These are phyloP conservation scores for Globisporangium ultimum DNA, from an alignment of 352 stramenopile genomes.

Conservation along the genomic window DNA sequence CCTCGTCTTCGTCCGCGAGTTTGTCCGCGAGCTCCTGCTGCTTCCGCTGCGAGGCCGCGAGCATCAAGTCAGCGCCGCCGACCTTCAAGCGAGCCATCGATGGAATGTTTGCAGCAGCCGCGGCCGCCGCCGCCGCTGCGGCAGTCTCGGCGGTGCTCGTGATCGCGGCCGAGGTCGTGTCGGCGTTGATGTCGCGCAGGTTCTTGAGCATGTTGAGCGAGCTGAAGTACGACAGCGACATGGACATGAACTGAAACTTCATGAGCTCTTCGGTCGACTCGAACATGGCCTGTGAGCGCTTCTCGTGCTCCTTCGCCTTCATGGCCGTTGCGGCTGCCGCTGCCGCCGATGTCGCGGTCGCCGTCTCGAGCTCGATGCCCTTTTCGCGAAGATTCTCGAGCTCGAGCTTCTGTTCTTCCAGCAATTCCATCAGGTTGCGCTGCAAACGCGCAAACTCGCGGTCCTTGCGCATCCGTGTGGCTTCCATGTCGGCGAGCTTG, in stretches of 20 bases:
- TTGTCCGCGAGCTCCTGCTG: conserved; percentile 63
- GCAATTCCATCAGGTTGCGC: conserved; percentile 90
- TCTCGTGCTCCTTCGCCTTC: conserved; percentile 90
- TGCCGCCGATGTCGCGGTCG: conserved; percentile 89
- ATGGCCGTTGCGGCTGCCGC: conserved; percentile 87
- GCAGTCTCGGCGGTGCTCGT: conserved; percentile 86
- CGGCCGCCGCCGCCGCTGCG: conserved; percentile 78
- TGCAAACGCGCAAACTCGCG: conserved; percentile 91
- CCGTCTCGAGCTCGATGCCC: conserved; percentile 89
- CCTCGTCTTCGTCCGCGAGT: conserved; percentile 56
- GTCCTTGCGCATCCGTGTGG: conserved; percentile 89
- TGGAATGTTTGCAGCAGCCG: conserved; percentile 86
- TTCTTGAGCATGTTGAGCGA: conserved; percentile 95
- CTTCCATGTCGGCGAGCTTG: conserved; percentile 91
- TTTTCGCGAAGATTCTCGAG: conserved; percentile 90
- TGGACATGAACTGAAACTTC: conserved; percentile 97
- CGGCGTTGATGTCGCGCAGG: conserved; percentile 91
- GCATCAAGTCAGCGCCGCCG: conserved; percentile 58
- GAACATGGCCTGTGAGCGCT: conserved; percentile 89
- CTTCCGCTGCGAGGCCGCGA: conserved; percentile 64
- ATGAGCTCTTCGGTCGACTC: conserved; percentile 93
- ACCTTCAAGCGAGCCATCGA: conserved; percentile 69
- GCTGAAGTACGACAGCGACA: conserved; percentile 94
- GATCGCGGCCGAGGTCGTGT: conserved; percentile 88
- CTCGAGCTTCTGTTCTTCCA: conserved; percentile 93